A percentile compares a stretch with the other conserved stretches of the same genome.
Conservation (phyloP, 2,329 filamentous ascomycete species). For the Diaporthe citriasiana region DNA sequence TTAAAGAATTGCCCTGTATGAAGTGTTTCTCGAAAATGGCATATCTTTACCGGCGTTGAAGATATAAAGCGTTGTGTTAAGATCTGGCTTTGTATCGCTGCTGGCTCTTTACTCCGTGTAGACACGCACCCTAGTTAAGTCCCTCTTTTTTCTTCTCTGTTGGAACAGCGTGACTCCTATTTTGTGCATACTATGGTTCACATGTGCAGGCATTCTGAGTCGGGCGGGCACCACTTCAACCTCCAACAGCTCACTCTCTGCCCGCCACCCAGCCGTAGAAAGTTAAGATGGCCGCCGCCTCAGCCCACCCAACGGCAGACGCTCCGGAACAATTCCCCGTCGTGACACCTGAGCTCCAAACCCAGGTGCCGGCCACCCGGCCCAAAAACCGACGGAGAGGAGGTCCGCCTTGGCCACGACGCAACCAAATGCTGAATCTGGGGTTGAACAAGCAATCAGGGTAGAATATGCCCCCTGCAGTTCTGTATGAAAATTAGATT, state of each 20-base stretch:
- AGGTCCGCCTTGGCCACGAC: no score
- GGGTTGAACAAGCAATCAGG: background rate
- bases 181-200: background rate
- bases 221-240: background rate
- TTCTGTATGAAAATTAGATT: background rate
- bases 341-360: background rate
- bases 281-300: background rate
- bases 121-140: background rate
- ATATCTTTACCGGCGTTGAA: background rate
- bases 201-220: conserved; percentile 24
- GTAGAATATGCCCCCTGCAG: background rate
- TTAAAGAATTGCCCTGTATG: background rate
- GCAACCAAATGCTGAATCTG: background rate
- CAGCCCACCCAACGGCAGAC: background rate
- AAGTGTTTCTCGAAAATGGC: background rate
- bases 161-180: background rate
- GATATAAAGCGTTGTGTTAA: conserved; percentile 9
- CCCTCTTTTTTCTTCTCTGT: background rate
- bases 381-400: background rate
- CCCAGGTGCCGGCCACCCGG: no score
- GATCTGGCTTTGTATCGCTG: background rate
- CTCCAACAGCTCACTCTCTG: background rate
- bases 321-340: conserved; percentile 12
- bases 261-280: conserved; percentile 6
- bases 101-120: background rate